Conservation (phyloP, 2,329 filamentous ascomycete genomes). For the Piedraia hortae region DNA sequence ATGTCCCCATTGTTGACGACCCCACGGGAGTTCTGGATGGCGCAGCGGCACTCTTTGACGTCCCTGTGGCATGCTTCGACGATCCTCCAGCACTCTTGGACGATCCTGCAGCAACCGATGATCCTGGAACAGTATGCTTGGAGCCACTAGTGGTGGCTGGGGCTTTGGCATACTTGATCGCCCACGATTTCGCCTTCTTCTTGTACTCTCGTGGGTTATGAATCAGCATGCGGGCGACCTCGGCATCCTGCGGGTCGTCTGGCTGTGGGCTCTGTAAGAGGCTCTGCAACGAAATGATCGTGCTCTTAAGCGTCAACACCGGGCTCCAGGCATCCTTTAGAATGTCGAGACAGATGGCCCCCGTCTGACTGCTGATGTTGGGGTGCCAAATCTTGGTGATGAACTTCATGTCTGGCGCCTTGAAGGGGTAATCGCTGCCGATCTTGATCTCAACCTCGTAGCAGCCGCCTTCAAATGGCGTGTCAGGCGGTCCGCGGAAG, state of each 20-base stretch:
- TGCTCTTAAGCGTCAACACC: constrained; percentile 85
- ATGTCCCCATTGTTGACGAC: too few relatives aligned
- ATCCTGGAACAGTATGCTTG: constrained; percentile 14
- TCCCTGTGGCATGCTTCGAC: too few relatives aligned
- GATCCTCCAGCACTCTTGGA: too few relatives aligned
- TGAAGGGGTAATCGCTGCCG: constrained; percentile 74
- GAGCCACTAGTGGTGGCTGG: constrained; percentile 29
- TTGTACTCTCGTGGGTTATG: constrained; percentile 54
- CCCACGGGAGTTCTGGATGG: too few relatives aligned
- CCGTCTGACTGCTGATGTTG: constrained; percentile 57
- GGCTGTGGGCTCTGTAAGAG: constrained; percentile 83
- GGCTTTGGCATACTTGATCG: constrained; percentile 55
- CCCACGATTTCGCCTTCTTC: constrained; percentile 69
- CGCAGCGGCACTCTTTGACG: too few relatives aligned
- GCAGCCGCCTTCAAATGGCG: constrained; percentile 68
- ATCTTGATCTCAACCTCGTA: constrained; percentile 69
- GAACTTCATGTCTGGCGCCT: constrained; percentile 73
- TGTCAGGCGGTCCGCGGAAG: constrained; percentile 70
- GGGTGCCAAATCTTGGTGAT: constrained; percentile 91
- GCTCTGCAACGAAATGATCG: constrained; percentile 74
- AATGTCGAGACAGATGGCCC: constrained; percentile 89
- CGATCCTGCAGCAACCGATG: constrained; percentile 5
- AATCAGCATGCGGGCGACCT: constrained; percentile 76
- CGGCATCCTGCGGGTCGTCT: constrained; percentile 86
- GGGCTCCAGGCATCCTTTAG: constrained; percentile 78